Base-by-base conservation (phyloP, 1,139 yeast genomes). In the Eremothecium cymbalariae region DNA sequence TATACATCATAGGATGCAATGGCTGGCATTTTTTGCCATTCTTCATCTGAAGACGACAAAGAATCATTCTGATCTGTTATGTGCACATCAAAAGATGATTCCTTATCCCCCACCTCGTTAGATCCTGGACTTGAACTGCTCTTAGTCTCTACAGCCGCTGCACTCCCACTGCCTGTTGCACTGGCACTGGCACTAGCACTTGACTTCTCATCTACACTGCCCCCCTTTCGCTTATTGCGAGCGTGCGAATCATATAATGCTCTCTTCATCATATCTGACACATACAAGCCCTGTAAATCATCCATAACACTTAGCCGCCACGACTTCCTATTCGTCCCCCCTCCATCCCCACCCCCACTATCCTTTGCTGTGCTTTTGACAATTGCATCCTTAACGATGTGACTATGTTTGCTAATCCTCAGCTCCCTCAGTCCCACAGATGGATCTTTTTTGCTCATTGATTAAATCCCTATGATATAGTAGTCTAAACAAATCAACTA, bases 1-100 rank as follows among this genome's bases (percentile, higher is more conserved):
- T 72, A 77, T 13, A 74, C 62, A 37, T 73, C 73, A 38, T 67
- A 66, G 16, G 70, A 63, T n/a, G 80, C 76, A 17, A 74, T 70
- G 0, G 78, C 68, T 8, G 73, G 72, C 76, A 77, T 75, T 9
- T 71, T 68, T 43, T 70, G 70, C 83, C 83, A 74, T 21, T 35
- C 43, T 8, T 42, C 47, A 11, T 15, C 19, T 6, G 30, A 27
- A n/a, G 28, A 25, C 15, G 12, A 19, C 21, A 19, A 19, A 19
- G 21, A 19, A 19, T 19, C 21, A 19, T 19, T 9, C 7, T 19
- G 8, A 19, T 9, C 9, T 19, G 9, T 9, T 19, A 19, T 8
- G 21, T 19, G 8, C n/a, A n/a, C n/a, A n/a, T n/a, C n/a, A n/a
- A n/a, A n/a, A n/a, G n/a, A n/a, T n/a, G n/a, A n/a, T n/a, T n/a